phyloP scores from a whole-genome alignment of 306 rosid species.

The Dicorynia guianensis region DNA sequence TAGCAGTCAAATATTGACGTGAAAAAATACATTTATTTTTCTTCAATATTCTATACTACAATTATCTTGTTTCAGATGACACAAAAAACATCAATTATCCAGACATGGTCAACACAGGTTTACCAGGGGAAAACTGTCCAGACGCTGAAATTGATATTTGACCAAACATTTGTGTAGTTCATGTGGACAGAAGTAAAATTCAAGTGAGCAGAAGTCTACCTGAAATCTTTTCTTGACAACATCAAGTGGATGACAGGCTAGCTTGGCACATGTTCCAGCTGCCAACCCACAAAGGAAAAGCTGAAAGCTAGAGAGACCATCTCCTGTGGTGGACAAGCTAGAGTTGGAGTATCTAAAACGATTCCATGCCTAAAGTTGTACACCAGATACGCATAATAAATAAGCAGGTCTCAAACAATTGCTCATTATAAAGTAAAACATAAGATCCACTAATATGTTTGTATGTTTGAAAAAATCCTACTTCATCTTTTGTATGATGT shows the following conservation, averaged over 20 bases:
- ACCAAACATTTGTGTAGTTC: too few relatives aligned
- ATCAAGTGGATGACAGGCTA: slow-evolving; percentile 97
- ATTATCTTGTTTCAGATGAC: slow-evolving; percentile 16
- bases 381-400: slow-evolving; percentile 21
- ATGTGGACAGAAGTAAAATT: too few relatives aligned
- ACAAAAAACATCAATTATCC: slow-evolving; percentile 7
- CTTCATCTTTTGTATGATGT: slow-evolving; percentile 9
- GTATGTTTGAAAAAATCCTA: slow-evolving; percentile 13
- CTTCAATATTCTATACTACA: not conserved
- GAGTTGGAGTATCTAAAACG: slow-evolving; percentile 44
- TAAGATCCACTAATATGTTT: slow-evolving; percentile 2
- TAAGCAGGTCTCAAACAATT: slow-evolving; percentile 22
- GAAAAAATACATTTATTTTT: not conserved
- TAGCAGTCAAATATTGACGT: slow-evolving; percentile 15
- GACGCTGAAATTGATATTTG: not conserved
- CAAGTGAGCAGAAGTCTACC: slow-evolving; percentile 48
- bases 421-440: slow-evolving; percentile 20
- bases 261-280: slow-evolving; percentile 95
- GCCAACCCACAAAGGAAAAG: slow-evolving; percentile 87
- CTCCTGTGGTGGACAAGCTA: slow-evolving; percentile 42
- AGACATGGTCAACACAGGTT: slow-evolving; percentile 1
- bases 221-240: slow-evolving; percentile 99
- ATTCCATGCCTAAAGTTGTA: slow-evolving; percentile 73
- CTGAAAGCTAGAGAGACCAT: slow-evolving; percentile 76
- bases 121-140: not conserved